Evolutionary conservation across 768 basidiomycete species (phyloP), one percentile per base, ranked within the genome.

Genomic region (Tremella mesenterica): DNA sequence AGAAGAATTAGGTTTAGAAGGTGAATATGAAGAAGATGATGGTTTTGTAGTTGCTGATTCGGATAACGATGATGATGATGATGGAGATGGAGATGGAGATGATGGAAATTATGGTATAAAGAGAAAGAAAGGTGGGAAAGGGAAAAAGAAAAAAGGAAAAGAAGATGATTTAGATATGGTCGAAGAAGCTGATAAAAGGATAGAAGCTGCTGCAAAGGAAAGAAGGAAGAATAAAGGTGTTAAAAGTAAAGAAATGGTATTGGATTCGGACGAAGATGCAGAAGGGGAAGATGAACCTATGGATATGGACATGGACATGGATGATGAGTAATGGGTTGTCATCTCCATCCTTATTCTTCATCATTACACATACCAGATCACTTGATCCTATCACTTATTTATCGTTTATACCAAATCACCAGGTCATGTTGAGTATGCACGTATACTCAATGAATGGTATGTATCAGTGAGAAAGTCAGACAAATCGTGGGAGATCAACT

Each of bases 21-120:
- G 56, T 2, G 69, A 65, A 26, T 68, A 66, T 33, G 69, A 71
- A 30, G 69, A 73, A 33, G 61, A 64, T 44, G 72, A 73, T 47
- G 72, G 66, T 23, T 73, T 73, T 52, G 68, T 73, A 16, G 70
- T 70, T 23, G 65, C 63, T 9, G 68, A 70, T 50, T 53, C 58
- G 12, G 57, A 64, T 33, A 63, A 67, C 5, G 63, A 67, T 18
- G 64, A 58, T 10, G 21, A 34, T 16, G 53, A 60, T 29, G 57
- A 44, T 29, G 55, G 29, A n/a, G n/a, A n/a, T n/a, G n/a, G n/a
- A n/a, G n/a, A n/a, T n/a, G n/a, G n/a, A n/a, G 56, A 57, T 41
- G 53, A 49, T 20, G 41, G 25, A 14, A 47, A 44, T 13, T 54
- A 34, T 20, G 53, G 53, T n/a, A 31, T 31, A 31, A 27, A 30